phyloP scores from a whole-genome alignment of 139 green algal species.

The Spirogloea muscicola region DNA sequence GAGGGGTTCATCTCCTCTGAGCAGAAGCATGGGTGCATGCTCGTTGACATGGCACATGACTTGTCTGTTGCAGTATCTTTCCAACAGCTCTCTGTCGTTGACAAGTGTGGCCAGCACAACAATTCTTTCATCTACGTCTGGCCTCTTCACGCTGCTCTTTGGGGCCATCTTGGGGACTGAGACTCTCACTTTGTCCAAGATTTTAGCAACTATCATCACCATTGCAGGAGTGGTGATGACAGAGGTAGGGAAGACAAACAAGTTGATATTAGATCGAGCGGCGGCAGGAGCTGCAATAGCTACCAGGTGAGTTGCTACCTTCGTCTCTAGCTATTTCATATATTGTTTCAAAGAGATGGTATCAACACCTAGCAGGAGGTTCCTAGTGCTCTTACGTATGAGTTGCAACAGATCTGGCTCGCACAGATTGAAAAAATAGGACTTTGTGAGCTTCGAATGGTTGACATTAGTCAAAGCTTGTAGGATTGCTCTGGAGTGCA shows the following conservation, averaged over 20 bases:
- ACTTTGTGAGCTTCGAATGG: neutral
- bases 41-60: too few species aligned
- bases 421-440: neutral
- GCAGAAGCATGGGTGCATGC: too few species aligned
- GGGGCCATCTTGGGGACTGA: conserved; percentile 21
- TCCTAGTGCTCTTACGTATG: neutral
- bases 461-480: too few species aligned
- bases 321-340: neutral
- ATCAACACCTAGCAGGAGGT: neutral
- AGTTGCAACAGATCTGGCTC: neutral
- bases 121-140: conserved; percentile 39
- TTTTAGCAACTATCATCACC: conserved; percentile 20
- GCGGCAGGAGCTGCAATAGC: neutral
- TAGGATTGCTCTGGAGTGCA: too few species aligned
- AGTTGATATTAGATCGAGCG: too few species aligned
- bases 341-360: conserved; percentile 1
- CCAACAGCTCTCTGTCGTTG: conserved; percentile 25
- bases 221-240: conserved; percentile 37
- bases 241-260: conserved; percentile 29
- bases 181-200: conserved; percentile 19
- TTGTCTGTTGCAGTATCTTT: conserved; percentile 39
- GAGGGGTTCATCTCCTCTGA: too few species aligned
- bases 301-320: neutral
- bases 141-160: conserved; percentile 43
- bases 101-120: conserved; percentile 42